Conservation (phyloP, 2,329 filamentous ascomycete genomes). For the Xylariaceae sp. region DNA sequence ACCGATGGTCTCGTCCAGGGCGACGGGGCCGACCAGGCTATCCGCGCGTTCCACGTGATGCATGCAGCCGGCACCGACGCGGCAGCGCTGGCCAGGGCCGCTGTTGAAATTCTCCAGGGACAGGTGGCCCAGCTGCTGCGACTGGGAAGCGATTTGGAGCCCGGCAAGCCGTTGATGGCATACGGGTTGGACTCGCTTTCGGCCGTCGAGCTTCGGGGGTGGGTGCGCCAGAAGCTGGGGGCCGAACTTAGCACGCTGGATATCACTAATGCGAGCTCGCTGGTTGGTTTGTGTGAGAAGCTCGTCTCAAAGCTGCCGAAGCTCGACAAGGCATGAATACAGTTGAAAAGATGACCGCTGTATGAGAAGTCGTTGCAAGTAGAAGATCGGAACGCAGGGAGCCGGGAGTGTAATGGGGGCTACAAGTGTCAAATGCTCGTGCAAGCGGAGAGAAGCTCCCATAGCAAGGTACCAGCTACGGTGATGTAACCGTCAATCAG, state of each 20-base stretch:
- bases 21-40: constrained; percentile 6
- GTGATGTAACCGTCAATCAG: too few relatives aligned
- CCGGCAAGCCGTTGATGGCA: constrained; percentile 31
- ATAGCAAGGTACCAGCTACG: too few relatives aligned
- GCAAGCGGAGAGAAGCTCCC: too few relatives aligned
- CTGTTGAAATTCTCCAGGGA: constrained; percentile 31
- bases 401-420: too few relatives aligned
- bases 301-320: constrained; percentile 22
- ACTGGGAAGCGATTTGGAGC: constrained; percentile 34
- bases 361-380: too few relatives aligned
- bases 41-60: constrained; percentile 4
- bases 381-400: too few relatives aligned
- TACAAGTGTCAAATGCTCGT: too few relatives aligned
- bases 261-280: constrained; percentile 35
- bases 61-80: constrained; percentile 23
- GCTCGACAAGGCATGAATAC: too few relatives aligned
- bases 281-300: constrained; percentile 38
- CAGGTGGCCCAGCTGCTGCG: constrained; percentile 36
- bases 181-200: constrained; percentile 41
- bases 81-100: constrained; percentile 21
- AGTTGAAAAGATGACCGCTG: too few relatives aligned
- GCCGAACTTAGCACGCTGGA: constrained; percentile 38
- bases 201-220: constrained; percentile 40
- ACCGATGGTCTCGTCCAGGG: neutral
- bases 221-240: constrained; percentile 31